These are phyloP conservation scores for Actinomucor elegans DNA, from an alignment of 371 early-diverging fungal genomes.

Conservation along the genomic window DNA sequence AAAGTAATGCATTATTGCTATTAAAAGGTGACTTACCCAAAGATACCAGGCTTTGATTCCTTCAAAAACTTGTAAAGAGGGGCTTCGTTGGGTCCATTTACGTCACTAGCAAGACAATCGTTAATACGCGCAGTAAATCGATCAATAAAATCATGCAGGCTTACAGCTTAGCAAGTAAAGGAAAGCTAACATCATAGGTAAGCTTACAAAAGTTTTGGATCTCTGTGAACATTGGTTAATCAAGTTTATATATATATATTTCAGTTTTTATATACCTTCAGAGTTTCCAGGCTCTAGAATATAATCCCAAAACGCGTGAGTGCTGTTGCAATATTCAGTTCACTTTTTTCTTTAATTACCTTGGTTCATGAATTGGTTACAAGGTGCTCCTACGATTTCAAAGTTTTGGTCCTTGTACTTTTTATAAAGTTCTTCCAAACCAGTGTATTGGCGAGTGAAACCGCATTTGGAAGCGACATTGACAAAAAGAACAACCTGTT, in stretches of 20 bases:
- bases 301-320: too few relatives aligned
- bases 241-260: not conserved
- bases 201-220: conserved; percentile 32
- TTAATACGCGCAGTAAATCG: conserved; percentile 1
- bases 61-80: conserved; percentile 79
- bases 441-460: conserved; percentile 85
- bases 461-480: conserved; percentile 98
- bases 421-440: conserved; percentile 79
- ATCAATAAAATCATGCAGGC: not conserved
- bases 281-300: conserved; percentile 57
- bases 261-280: conserved; percentile 15
- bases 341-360: conserved; percentile 44
- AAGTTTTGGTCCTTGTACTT: conserved; percentile 80
- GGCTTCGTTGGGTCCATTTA: conserved; percentile 77
- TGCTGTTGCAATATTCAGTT: too few relatives aligned
- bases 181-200: conserved; percentile 77
- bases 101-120: conserved; percentile 46
- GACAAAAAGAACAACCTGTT: conserved; percentile 81
- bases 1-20: not conserved
- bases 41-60: conserved; percentile 56
- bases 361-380: conserved; percentile 87
- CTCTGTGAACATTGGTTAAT: conserved; percentile 1
- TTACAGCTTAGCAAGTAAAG: conserved; percentile 78
- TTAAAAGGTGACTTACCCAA: conserved; percentile 43
- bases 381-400: conserved; percentile 82